Evolutionary conservation across 202 grass and related monocot species (phyloP), one percentile per base, ranked within the genome.

Genomic region (Alloteropsis angusta): DNA sequence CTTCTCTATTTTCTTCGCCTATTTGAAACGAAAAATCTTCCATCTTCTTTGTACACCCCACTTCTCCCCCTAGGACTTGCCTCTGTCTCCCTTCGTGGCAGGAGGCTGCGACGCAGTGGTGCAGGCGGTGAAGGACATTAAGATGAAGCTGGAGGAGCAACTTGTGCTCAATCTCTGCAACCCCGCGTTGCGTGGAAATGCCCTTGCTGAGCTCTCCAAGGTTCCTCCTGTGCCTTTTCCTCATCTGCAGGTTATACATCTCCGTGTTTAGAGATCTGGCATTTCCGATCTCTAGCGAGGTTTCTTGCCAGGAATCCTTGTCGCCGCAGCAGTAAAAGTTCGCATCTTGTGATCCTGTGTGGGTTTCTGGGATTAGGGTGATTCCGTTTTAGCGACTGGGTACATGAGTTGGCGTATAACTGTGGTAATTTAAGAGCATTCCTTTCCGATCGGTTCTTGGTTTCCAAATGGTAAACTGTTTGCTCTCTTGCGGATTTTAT

Each of bases 181-280:
- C 41, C 54, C 85, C 39, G 78, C 83, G n/a, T 88, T 87, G 83
- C 80, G 85, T 45, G 93, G 86, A 80, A 85, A 85, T 60, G 85
- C 93, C 68, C 93, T 97, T 0, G 45, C 75, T 9, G 88, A 89
- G 78, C 93, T 97, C 47, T 87, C 87, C 80, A 83, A 97, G 93
- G 93, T 91, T 19, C 6, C 66, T 59, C 49, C 74, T 80, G 9
- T 25, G 17, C 58, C 30, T 30, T 50, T 12, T 60, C 53, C 19
- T 62, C 43, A 23, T 65, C 37, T 41, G 9, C 11, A 26, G 30
- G 23, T 75, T 60, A 68, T 21, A 17, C 23, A 15, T 45, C 52
- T 5, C 53, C 22, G 13, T 28, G 58, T 65, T 53, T 42, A 28
- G 68, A 68, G 9, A 76, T 37, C 8, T 48, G 11, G 10, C 11